A percentile compares a stretch with the other conserved stretches of the same genome.
phyloP scores from a whole-genome alignment of 2,329 filamentous ascomycete genomes.

The Hypoxylon sp. region DNA sequence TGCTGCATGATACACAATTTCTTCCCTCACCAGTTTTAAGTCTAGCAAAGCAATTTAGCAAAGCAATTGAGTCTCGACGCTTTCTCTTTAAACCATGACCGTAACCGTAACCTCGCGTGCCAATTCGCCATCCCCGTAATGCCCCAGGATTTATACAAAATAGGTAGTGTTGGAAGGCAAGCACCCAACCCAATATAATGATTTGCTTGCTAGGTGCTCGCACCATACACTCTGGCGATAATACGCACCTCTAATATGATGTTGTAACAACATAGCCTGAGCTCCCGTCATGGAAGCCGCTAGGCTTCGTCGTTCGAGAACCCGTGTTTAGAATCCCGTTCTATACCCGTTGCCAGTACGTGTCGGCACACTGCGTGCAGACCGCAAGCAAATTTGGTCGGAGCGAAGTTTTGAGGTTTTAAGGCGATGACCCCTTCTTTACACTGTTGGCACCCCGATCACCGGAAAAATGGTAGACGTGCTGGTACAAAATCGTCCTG shows the following conservation, averaged over 20 bases:
- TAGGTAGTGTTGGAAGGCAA: conserved; percentile 15
- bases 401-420: neutral
- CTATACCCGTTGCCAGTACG: neutral
- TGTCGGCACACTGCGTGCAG: neutral
- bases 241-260: conserved; percentile 6
- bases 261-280: conserved; percentile 4
- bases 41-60: conserved; percentile 4
- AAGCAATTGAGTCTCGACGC: conserved; percentile 9
- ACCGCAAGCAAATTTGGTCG: conserved; percentile 5
- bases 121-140: neutral
- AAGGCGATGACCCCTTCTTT: neutral
- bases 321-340: conserved; percentile 7
- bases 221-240: neutral
- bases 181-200: conserved; percentile 2
- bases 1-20: too few species aligned
- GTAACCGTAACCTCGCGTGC: conserved; percentile 9
- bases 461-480: conserved; percentile 67
- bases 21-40: conserved; percentile 7
- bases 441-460: neutral
- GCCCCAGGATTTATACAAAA: conserved; percentile 12
- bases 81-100: conserved; percentile 18
- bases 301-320: neutral
- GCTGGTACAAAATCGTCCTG: conserved; percentile 65
- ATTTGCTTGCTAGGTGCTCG: neutral
- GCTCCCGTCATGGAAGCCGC: conserved; percentile 1